Evolutionary conservation across 768 basidiomycete species (phyloP).

Genomic region (Tulasnella sp.): DNA sequence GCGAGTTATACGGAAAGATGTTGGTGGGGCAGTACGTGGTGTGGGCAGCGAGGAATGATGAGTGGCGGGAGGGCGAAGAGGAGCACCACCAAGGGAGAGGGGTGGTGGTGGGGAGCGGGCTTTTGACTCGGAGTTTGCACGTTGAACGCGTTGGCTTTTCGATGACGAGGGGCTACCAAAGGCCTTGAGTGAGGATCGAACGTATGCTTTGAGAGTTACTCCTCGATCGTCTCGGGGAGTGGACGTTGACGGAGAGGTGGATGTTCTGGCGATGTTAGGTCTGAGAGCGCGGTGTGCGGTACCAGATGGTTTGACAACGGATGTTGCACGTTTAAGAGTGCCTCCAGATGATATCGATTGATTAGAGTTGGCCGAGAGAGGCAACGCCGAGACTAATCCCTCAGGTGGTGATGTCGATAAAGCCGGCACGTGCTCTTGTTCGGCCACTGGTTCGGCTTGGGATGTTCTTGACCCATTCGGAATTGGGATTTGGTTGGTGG

Average conservation of each 20-base stretch:
- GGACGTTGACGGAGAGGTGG: background rate
- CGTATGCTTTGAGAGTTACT: constrained; percentile 7
- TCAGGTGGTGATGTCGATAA: background rate
- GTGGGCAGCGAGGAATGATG: background rate
- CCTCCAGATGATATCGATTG: constrained; percentile 27
- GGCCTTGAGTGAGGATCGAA: background rate
- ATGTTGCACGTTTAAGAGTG: background rate
- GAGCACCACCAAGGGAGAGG: background rate
- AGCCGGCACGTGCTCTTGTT: background rate
- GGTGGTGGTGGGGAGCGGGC: background rate
- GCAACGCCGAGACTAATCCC: background rate
- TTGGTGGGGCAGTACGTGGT: background rate
- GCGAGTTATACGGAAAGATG: background rate
- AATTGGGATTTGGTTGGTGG: background rate
- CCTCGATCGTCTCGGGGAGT: background rate
- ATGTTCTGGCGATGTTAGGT: background rate
- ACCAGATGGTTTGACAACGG: constrained; percentile 24
- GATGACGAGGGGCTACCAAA: background rate
- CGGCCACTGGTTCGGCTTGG: background rate
- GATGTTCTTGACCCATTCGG: background rate
- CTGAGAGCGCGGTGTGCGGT: constrained; percentile 7
- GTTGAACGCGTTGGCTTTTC: background rate
- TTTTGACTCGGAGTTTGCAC: constrained; percentile 22
- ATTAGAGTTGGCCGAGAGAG: constrained; percentile 12
- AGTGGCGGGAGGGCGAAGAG: background rate